These are phyloP conservation scores for Rhododendron simsii DNA, from an alignment of 148 eudicot species.

Conservation along the genomic window DNA sequence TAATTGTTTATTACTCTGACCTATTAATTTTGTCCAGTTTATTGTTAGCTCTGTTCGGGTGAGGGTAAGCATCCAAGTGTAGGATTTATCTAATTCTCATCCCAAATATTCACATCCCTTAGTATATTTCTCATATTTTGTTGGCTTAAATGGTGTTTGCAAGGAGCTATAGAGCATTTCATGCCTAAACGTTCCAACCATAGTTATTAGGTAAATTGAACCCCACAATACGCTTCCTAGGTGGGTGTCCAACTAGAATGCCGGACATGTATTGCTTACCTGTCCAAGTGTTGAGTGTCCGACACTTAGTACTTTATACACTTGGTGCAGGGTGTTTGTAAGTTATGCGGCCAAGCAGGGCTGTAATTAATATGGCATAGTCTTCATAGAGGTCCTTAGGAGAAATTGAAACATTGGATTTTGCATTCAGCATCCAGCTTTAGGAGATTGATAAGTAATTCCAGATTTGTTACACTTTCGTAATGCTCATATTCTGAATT, in stretches of 20 bases:
- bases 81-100: neutral
- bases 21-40: neutral
- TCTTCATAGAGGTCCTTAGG: neutral
- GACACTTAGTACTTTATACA: neutral
- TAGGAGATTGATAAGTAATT: neutral
- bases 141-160: neutral
- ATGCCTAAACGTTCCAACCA: neutral
- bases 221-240: neutral
- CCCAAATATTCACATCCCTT: neutral
- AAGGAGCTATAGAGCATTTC: neutral
- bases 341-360: neutral
- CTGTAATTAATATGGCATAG: neutral
- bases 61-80: neutral
- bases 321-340: neutral
- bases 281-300: neutral
- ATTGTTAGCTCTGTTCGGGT: neutral
- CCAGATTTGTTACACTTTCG: neutral
- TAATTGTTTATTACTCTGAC: conserved; percentile 16
- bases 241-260: neutral
- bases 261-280: neutral
- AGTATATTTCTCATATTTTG: neutral
- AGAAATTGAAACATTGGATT: neutral
- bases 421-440: neutral
- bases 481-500: neutral
- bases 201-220: neutral